These are phyloP conservation scores for Agaricus blazei DNA, from an alignment of 768 basidiomycete genomes.

Conservation along the genomic window DNA sequence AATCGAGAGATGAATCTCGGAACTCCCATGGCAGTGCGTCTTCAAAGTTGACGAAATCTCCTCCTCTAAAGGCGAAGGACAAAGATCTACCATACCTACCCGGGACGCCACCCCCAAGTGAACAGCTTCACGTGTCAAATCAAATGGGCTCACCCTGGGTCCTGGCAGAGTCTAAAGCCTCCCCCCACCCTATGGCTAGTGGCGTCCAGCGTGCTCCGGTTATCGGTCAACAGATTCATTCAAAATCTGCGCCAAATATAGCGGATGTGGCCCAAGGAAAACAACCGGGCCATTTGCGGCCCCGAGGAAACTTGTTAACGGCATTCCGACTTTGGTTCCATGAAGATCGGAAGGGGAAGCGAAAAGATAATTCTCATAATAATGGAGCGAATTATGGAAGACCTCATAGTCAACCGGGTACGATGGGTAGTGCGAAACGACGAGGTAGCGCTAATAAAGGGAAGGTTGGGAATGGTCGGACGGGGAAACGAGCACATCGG, in stretches of 20 bases:
- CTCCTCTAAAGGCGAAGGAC: slow-evolving; percentile 52
- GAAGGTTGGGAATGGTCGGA: slow-evolving; percentile 18
- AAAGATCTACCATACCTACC: slow-evolving; percentile 35
- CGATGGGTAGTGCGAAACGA: slow-evolving; percentile 36
- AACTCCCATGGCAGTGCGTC: slow-evolving; percentile 60
- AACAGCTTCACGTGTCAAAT: slow-evolving; percentile 30
- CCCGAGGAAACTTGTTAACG: slow-evolving; percentile 76
- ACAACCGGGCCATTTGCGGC: slow-evolving; percentile 31
- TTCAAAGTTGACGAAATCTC: slow-evolving; percentile 66
- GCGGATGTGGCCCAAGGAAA: slow-evolving; percentile 18
- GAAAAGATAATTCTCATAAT: slow-evolving; percentile 44
- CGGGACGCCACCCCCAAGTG: slow-evolving; percentile 47
- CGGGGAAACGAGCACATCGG: slow-evolving; percentile 53
- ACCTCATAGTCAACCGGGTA: neutral
- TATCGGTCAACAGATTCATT: slow-evolving; percentile 49
- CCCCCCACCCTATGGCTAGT: slow-evolving; percentile 16
- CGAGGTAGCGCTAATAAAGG: slow-evolving; percentile 38
- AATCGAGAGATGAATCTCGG: slow-evolving; percentile 51
- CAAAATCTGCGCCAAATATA: slow-evolving; percentile 41
- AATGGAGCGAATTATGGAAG: slow-evolving; percentile 15
- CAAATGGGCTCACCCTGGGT: slow-evolving; percentile 73
- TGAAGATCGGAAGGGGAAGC: slow-evolving; percentile 85
- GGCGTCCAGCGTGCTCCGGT: slow-evolving; percentile 20
- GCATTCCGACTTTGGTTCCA: slow-evolving; percentile 91
- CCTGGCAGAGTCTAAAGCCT: slow-evolving; percentile 42